These are phyloP conservation scores for Sistotremastrum suecicum DNA, from an alignment of 768 basidiomycete genomes.

Conservation along the genomic window DNA sequence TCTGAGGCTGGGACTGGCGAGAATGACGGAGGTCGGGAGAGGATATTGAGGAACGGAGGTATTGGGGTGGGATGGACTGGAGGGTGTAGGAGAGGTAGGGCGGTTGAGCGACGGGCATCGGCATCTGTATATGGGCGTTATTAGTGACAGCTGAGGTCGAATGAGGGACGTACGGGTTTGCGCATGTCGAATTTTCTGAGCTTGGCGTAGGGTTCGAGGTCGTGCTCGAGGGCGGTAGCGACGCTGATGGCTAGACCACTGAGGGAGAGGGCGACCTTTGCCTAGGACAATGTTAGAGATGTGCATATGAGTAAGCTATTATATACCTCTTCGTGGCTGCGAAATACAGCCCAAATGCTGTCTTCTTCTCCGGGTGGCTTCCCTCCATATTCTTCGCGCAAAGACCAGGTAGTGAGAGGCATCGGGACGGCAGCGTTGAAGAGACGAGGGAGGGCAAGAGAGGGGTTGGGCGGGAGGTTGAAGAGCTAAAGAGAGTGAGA, in stretches of 20 bases:
- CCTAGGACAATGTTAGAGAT: constrained; percentile 21
- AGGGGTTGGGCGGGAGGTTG: neutral
- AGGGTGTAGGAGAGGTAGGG: neutral
- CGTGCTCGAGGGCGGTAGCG: constrained; percentile 43
- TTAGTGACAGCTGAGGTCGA: neutral
- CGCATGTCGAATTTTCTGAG: constrained; percentile 30
- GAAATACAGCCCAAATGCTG: constrained; percentile 42
- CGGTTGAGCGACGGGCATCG: neutral
- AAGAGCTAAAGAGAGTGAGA: too few species aligned
- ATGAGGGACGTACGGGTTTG: constrained; percentile 1
- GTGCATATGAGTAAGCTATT: constrained; percentile 6
- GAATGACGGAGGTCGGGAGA: neutral
- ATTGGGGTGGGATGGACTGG: neutral
- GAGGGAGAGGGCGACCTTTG: constrained; percentile 38
- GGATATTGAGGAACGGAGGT: neutral
- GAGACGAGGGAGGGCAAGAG: neutral
- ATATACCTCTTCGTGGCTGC: constrained; percentile 48
- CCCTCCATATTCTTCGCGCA: constrained; percentile 19
- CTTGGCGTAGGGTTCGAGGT: constrained; percentile 48
- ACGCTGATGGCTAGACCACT: constrained; percentile 28
- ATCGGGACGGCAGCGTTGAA: constrained; percentile 2
- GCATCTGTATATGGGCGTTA: neutral
- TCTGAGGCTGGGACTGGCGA: neutral
- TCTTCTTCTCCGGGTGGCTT: constrained; percentile 13
- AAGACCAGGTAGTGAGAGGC: constrained; percentile 36